Base-by-base conservation (phyloP, 1,139 yeast species). In the Yamadazyma taylorii region DNA sequence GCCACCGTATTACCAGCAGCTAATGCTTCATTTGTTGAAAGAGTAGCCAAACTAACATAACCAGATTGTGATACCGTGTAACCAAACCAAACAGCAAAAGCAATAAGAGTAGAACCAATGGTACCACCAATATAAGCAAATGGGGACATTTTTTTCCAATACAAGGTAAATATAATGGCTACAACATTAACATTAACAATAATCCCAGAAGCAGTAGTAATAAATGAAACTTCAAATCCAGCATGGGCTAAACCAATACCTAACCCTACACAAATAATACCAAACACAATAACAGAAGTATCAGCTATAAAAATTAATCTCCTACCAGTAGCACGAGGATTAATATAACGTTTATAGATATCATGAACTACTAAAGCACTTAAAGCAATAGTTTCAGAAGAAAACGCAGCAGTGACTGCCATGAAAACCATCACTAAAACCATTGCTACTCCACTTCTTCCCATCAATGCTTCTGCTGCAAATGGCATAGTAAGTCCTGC, bases 121-220 rank as follows among this genome's bases (percentile, higher is more conserved):
- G 79, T 75, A 3, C 79, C 71, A 17, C 61, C 52, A 21, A 61
- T 46, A 12, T 72, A 71, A 11, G 75, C 69, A 36, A 58, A 53
- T 30, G 53, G 55, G 2, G 76, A 66, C 35, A 75, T 66, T 21
- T 77, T 78, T 36, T 72, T 72, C 51, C 81, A 78, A 39, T 75
- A 75, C 24, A 52, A 54, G 17, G 66, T 43, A 14, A 43, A 43
- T n/a, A 45, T 50, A 23, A 61, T 50, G 2, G 61, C 56, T 11
- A 65, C 53, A 1, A 69, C 66, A 37, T 61, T 52, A 21, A 65
- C 71, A 30, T 66, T 66, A 14, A 66, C 47, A 27, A 63, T 55
- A 34, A 66, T 63, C 33, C 70, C 70, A 24, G 51, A 46, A 29
- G 48, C 49, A 21, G 51, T 46, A 14, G 51, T 45, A 14, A 47